These are phyloP conservation scores for Termitomyces sp. DNA, from an alignment of 768 basidiomycete species.

Conservation along the genomic window DNA sequence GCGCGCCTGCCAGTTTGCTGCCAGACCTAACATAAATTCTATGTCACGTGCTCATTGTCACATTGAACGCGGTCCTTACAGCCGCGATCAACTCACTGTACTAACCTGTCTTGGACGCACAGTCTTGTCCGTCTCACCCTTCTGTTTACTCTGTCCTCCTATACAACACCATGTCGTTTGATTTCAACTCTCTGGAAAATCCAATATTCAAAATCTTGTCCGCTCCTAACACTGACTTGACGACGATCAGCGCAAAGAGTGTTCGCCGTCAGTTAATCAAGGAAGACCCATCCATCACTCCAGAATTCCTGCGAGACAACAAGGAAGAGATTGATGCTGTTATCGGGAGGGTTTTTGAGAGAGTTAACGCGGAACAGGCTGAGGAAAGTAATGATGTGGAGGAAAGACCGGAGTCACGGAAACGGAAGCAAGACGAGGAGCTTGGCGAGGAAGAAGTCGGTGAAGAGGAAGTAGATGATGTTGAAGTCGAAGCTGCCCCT, in stretches of 20 bases:
- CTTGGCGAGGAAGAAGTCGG: slow-evolving; percentile 35
- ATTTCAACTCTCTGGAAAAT: slow-evolving; percentile 54
- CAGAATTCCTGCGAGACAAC: slow-evolving; percentile 62
- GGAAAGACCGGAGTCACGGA: slow-evolving; percentile 28
- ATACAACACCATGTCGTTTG: slow-evolving; percentile 43
- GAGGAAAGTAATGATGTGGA: slow-evolving; percentile 31
- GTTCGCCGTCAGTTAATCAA: slow-evolving; percentile 75
- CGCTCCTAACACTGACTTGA: slow-evolving; percentile 74
- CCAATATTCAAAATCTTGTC: slow-evolving; percentile 69
- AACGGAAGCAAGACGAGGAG: slow-evolving; percentile 33
- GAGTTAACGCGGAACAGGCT: slow-evolving; percentile 43
- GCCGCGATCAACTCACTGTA: slow-evolving; percentile 7
- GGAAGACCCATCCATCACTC: slow-evolving; percentile 49
- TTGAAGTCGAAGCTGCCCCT: slow-evolving; percentile 29
- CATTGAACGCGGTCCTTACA: slow-evolving; percentile 15
- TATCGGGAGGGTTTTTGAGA: slow-evolving; percentile 66
- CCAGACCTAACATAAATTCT: not conserved
- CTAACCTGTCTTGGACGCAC: slow-evolving; percentile 1
- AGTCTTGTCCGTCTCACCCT: slow-evolving; percentile 4
- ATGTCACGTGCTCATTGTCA: slow-evolving; percentile 16
- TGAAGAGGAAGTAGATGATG: slow-evolving; percentile 34
- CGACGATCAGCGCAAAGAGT: slow-evolving; percentile 83
- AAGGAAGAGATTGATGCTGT: slow-evolving; percentile 67
- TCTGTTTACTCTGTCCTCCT: not conserved
- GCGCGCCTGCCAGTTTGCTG: too few species aligned